Conservation (phyloP, 2,329 filamentous ascomycete genomes). For the Cercospora beticola region DNA sequence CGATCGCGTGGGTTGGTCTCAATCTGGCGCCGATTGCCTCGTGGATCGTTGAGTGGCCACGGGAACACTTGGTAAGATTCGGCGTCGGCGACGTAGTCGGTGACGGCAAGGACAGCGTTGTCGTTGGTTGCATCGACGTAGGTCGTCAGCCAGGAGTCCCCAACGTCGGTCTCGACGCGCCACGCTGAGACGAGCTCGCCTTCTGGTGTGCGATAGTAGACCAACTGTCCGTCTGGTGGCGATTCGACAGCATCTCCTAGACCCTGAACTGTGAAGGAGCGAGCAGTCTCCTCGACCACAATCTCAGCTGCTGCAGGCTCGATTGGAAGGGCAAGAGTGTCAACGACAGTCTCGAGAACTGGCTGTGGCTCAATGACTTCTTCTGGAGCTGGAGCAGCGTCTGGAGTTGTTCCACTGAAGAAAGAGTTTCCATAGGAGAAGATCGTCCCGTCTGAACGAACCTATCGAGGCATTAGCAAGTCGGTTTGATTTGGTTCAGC, state of each 20-base stretch:
- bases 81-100: constrained; percentile 59
- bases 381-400: constrained; percentile 41
- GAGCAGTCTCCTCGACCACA: constrained; percentile 35
- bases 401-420: constrained; percentile 48
- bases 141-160: constrained; percentile 59
- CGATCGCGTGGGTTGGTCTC: constrained; percentile 53
- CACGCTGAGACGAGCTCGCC: constrained; percentile 53
- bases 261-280: constrained; percentile 48
- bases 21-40: constrained; percentile 47
- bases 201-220: constrained; percentile 55
- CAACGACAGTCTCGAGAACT: constrained; percentile 46
- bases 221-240: constrained; percentile 57
- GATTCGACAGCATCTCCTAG: constrained; percentile 48
- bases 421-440: constrained; percentile 59
- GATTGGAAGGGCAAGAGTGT: constrained; percentile 45
- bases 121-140: constrained; percentile 56
- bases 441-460: constrained; percentile 54
- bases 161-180: constrained; percentile 59
- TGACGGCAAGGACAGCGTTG: constrained; percentile 53
- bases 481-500: neutral
- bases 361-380: constrained; percentile 46
- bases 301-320: constrained; percentile 41
- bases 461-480: constrained; percentile 34
- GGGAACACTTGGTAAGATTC: constrained; percentile 56
- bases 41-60: constrained; percentile 58